Conservation (phyloP, 371 early-diverging fungal species). For the Mortierella sp. region DNA sequence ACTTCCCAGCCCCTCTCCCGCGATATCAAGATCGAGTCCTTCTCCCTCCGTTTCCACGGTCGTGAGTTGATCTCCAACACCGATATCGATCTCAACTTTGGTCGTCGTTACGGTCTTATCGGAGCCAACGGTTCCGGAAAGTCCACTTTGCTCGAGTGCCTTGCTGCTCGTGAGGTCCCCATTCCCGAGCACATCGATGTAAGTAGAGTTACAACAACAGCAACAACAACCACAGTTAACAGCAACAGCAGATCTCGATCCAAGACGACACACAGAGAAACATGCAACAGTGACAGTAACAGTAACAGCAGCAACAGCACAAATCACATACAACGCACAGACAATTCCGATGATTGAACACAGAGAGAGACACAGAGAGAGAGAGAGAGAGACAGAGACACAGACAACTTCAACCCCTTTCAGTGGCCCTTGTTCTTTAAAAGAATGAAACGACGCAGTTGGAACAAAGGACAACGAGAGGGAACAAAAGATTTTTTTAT, state of each 20-base stretch:
- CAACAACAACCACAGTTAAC: not conserved
- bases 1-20: conserved; percentile 93
- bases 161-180: conserved; percentile 95
- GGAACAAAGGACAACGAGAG: not conserved
- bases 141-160: conserved; percentile 95
- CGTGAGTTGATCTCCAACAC: conserved; percentile 94
- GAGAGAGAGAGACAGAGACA: not conserved
- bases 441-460: not conserved
- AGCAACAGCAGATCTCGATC: not conserved
- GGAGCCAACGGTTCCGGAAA: conserved; percentile 99
- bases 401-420: not conserved
- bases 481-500: not conserved
- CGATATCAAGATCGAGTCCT: conserved; percentile 97
- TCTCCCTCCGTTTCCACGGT: conserved; percentile 94
- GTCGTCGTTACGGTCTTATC: conserved; percentile 97
- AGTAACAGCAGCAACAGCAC: not conserved
- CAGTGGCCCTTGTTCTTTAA: not conserved
- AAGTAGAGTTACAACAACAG: conserved; percentile 46
- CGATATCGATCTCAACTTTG: conserved; percentile 97
- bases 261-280: not conserved
- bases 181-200: conserved; percentile 98
- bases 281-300: not conserved
- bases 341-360: not conserved
- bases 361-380: too few relatives aligned
- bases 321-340: not conserved